Evolutionary conservation across 2,329 filamentous ascomycete genomes (phyloP).

Genomic region (Colletotrichum sublineola): DNA sequence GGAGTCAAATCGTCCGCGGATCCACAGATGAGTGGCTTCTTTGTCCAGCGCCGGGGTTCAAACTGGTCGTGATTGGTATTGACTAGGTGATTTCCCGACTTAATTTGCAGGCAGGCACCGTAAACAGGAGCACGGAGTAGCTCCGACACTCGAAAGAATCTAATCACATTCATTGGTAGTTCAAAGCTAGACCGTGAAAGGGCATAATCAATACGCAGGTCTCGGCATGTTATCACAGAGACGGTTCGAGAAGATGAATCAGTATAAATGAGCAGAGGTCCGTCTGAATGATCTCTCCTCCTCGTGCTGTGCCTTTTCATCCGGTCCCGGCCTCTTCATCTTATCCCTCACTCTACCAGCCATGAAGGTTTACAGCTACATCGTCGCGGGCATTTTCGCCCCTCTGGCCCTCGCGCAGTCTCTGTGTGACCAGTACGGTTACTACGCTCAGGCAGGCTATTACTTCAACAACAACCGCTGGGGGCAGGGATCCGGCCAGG

Average conservation of each 20-base stretch:
- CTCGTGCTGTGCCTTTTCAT: neutral
- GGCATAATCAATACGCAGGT: neutral
- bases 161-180: neutral
- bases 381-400: neutral
- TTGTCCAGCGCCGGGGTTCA: too few relatives aligned
- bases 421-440: neutral
- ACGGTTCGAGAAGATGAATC: neutral
- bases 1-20: neutral
- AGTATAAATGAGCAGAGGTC: neutral
- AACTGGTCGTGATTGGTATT: too few relatives aligned
- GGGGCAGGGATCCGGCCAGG: neutral
- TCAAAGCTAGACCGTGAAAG: neutral
- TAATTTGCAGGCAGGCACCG: too few relatives aligned
- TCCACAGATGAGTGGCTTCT: neutral
- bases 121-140: neutral
- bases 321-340: neutral
- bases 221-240: neutral
- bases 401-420: neutral
- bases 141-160: neutral
- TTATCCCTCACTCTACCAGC: too few relatives aligned
- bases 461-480: neutral
- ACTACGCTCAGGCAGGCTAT: neutral
- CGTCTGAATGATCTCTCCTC: neutral
- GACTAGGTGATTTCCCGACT: too few relatives aligned
- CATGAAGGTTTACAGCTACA: neutral